Evolutionary conservation across 441 rosid species (phyloP).

Genomic region (Gossypium schwendimanii): DNA sequence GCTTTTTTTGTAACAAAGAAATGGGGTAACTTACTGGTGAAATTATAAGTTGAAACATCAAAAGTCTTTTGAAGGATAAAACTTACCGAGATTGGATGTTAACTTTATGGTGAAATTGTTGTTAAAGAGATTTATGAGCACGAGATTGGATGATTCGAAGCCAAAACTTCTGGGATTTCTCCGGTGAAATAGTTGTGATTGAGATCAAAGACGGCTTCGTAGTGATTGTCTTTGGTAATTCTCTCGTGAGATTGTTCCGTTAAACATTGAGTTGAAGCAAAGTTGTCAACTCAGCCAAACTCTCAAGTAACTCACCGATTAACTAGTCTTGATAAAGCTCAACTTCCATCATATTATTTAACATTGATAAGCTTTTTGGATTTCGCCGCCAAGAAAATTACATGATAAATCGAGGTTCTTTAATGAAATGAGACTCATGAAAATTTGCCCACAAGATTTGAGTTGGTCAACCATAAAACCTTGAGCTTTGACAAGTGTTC

Average conservation of each 20-base stretch:
- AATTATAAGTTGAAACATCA: conserved; percentile 49
- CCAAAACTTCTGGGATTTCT: conserved; percentile 38
- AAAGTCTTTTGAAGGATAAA: conserved; percentile 31
- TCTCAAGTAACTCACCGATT: conserved; percentile 48
- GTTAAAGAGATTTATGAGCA: conserved; percentile 46
- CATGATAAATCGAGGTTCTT: conserved; percentile 37
- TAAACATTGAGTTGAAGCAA: conserved; percentile 43
- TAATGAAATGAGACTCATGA: conserved; percentile 36
- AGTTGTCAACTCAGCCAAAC: conserved; percentile 36
- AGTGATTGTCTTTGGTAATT: conserved; percentile 39
- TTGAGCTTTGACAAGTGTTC: conserved; percentile 49
- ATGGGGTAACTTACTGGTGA: conserved; percentile 50
- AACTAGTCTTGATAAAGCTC: conserved; percentile 41
- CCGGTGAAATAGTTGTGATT: conserved; percentile 56
- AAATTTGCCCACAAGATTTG: conserved; percentile 42
- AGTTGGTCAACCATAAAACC: conserved; percentile 17
- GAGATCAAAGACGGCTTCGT: conserved; percentile 37
- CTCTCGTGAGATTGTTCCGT: conserved; percentile 46
- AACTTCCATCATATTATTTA: conserved; percentile 32
- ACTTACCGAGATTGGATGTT: conserved; percentile 43
- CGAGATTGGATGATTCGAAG: conserved; percentile 35
- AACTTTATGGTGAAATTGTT: conserved; percentile 58
- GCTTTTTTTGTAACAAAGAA: conserved; percentile 41
- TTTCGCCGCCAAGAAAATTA: conserved; percentile 46
- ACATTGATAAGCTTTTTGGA: conserved; percentile 37